These are phyloP conservation scores for Triglochin maritima DNA, from an alignment of 106 monocot species.

Conservation along the genomic window DNA sequence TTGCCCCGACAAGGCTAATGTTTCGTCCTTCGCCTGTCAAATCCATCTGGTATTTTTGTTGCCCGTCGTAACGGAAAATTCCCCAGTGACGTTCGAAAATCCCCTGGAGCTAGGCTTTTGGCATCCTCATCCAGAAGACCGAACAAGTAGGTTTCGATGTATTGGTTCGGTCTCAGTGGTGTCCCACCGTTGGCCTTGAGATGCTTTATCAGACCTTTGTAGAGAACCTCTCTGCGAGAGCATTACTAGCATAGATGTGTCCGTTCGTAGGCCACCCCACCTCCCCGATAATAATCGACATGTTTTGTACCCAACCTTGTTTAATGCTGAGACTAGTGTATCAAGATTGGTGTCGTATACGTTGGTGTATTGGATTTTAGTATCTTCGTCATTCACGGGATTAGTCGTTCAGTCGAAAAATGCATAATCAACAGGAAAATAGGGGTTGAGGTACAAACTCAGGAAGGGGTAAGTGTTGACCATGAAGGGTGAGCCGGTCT, in stretches of 20 bases:
- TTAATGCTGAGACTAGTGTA: conserved; percentile 31
- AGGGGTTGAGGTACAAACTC: conserved; percentile 24
- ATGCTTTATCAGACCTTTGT: conserved; percentile 24
- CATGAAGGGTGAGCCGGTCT: conserved; percentile 25
- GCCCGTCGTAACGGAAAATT: conserved; percentile 46
- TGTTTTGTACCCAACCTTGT: conserved; percentile 28
- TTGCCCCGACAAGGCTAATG: conserved; percentile 23
- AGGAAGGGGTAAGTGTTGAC: conserved; percentile 46
- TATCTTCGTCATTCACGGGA: conserved; percentile 18
- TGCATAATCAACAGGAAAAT: conserved; percentile 36
- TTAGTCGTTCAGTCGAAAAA: conserved; percentile 26
- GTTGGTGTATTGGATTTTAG: conserved; percentile 15
- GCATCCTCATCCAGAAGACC: conserved; percentile 58
- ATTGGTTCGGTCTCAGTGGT: conserved; percentile 24
- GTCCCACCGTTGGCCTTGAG: conserved; percentile 31
- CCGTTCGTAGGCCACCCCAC: conserved; percentile 91
- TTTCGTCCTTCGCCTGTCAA: conserved; percentile 35
- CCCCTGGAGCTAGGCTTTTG: conserved; percentile 51
- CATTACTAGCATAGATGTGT: conserved; percentile 37
- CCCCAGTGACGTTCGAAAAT: conserved; percentile 73
- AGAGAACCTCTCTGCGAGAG: conserved; percentile 40
- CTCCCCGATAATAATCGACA: conserved; percentile 67
- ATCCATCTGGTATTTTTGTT: conserved; percentile 50
- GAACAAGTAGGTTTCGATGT: conserved; percentile 48
- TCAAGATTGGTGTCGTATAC: conserved; percentile 34